phyloP scores from a whole-genome alignment of 495 filamentous ascomycete species.

The Penicillium bovifimosum region DNA sequence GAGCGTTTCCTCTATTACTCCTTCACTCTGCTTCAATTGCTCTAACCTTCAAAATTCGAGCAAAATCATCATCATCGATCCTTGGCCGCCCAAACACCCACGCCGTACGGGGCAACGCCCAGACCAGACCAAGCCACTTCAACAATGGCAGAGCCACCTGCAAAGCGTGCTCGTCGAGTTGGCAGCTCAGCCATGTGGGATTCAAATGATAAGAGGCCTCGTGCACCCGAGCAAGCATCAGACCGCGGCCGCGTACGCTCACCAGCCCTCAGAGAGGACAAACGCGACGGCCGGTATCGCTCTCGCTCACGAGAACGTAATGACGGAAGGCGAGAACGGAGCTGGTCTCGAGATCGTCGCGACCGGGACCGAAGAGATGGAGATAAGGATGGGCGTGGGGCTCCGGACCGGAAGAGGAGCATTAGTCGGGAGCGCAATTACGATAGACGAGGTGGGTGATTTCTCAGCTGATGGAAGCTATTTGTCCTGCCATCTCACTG shows the following conservation, averaged over 20 bases:
- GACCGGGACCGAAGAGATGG: conserved; percentile 35
- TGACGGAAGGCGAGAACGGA: conserved; percentile 36
- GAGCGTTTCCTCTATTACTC: background rate
- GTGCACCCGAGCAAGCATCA: conserved; percentile 25
- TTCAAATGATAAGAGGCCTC: conserved; percentile 31
- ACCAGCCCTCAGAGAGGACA: conserved; percentile 25
- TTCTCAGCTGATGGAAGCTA: background rate
- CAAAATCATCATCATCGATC: background rate
- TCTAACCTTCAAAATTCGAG: background rate
- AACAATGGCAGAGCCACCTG: conserved; percentile 49
- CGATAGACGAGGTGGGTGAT: conserved; percentile 37
- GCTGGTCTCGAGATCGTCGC: conserved; percentile 44
- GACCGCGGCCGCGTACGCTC: conserved; percentile 37
- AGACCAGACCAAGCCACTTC: conserved; percentile 1
- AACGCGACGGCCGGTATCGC: conserved; percentile 35
- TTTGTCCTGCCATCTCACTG: background rate
- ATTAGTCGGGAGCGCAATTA: conserved; percentile 42
- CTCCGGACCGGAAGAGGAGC: conserved; percentile 41
- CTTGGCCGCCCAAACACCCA: background rate
- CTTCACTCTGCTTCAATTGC: background rate
- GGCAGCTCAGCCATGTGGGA: conserved; percentile 54
- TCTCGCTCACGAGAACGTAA: conserved; percentile 41
- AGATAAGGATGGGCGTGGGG: conserved; percentile 36
- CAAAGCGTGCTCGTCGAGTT: conserved; percentile 49
- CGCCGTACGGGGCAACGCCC: conserved; percentile 12